Evolutionary conservation across 225 moss, liverwort and hornwort species (phyloP), one percentile per base, ranked within the genome.

Genomic region (Bryum argenteum): DNA sequence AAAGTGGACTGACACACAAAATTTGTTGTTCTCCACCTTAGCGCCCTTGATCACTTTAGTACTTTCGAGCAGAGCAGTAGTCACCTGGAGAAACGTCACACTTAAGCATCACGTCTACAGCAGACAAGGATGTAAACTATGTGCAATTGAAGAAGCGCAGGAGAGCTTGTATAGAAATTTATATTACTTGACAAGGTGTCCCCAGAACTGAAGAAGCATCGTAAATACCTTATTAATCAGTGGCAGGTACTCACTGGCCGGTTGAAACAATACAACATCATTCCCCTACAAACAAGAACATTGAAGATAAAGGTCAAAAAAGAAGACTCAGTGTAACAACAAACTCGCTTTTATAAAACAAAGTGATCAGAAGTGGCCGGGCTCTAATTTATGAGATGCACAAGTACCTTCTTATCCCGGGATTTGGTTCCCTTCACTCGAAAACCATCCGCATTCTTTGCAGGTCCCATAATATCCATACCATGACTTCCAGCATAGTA

Each of bases 401-500:
- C 10, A 58, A 40, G 1, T 63, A 91, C 96, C 90, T 87, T 77
- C 22, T 80, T 90, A 71, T 96, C 89, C 73, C 89, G 87, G 16
- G 76, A 74, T 55, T 82, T 87, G 33, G 90, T 96, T 58, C 96
- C 96, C 61, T 75, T 83, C 22, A 92, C 90, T 72, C 86, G 88
- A 62, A 87, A 88, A 55, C 93, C 93, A 80, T 93, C 91, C 20
- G 90, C 88, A 21, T 82, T 83, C 71, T 93, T 86, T 15, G 90
- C 89, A 45, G 96, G 96, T 42, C 96, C 96, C 86, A 90, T 88
- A 6, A 97, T 97, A 63, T 97, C 96, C 96, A 97, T 97, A 45
- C 96, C 96, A 78, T 97, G 96, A 50, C 96, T 97, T 63, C 96
- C 96, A 22, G 96, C 96, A 58, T 94, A 97, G 43, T 88, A 97